A percentile compares a stretch with the other conserved stretches of the same genome.
Conservation (phyloP, 2,329 filamentous ascomycete species). For the Akanthomyces lecanii region DNA sequence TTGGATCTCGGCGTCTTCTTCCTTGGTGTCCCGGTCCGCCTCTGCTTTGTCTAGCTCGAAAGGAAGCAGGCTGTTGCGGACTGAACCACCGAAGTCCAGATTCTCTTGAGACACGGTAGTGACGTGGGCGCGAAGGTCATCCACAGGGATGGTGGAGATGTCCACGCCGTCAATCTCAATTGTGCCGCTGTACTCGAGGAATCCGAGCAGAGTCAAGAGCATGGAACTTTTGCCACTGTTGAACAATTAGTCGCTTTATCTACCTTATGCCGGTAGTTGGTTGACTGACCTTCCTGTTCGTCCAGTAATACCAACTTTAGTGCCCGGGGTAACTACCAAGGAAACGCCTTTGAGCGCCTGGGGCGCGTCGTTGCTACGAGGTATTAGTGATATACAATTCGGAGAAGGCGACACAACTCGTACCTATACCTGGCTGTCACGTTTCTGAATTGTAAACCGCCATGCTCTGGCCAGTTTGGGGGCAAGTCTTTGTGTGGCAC, state of each 20-base stretch:
- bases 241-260: not conserved
- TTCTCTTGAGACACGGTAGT: no score
- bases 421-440: not conserved
- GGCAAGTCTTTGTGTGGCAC: not conserved
- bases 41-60: no score
- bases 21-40: no score
- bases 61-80: no score
- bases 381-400: not conserved
- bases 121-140: no score
- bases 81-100: no score
- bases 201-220: no score
- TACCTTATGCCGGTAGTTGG: not conserved
- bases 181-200: no score
- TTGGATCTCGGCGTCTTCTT: not conserved
- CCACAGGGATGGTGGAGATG: no score
- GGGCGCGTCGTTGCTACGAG: not conserved
- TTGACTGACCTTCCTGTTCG: not conserved
- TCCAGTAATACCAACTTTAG: not conserved
- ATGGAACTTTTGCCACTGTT: no score
- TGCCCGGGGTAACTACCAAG: not conserved
- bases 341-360: not conserved
- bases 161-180: no score
- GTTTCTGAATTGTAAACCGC: not conserved
- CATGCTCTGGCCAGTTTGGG: not conserved
- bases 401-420: not conserved